Base-by-base conservation (phyloP, 2,329 filamentous ascomycete species). In the Paracorniculantispora psalliotae region DNA sequence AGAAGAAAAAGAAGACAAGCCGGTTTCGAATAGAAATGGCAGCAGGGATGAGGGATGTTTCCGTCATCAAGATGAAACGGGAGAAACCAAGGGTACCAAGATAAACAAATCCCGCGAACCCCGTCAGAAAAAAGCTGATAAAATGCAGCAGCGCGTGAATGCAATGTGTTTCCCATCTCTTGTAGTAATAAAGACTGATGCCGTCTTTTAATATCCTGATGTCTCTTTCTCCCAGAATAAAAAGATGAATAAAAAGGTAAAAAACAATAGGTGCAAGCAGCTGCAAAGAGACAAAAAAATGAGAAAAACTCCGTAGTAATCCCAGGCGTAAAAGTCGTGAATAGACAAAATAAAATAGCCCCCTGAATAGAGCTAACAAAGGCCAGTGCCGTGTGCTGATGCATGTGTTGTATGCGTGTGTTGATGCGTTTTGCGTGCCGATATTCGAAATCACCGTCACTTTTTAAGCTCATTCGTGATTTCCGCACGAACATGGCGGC, bases 401-500 rank as follows among this genome's bases (percentile, higher is more conserved):
- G n/a, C n/a, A n/a, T n/a, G n/a, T n/a, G n/a, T n/a, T n/a, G n/a
- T n/a, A n/a, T n/a, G n/a, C n/a, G n/a, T n/a, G n/a, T n/a, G n/a
- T n/a, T n/a, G n/a, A n/a, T n/a, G n/a, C n/a, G n/a, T n/a, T n/a
- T n/a, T n/a, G n/a, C n/a, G n/a, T n/a, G n/a, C n/a, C n/a, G n/a
- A n/a, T n/a, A n/a, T n/a, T n/a, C n/a, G n/a, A n/a, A n/a, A n/a
- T n/a, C n/a, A n/a, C n/a, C n/a, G 33, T 65, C 49, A 67, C 53
- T 67, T 62, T 8, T 52, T 63, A 60, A 83, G 72, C 66, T 97
- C 93, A 49, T 82, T 81, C 43, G 87, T 82, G 64, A 97, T 85
- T 76, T 97, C 93, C 70, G 90, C 86, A 35, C 94, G 82, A 8
- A 97, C 91, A 59, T 83, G 86, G 64, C 81, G 82, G 72, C 89